Base-by-base conservation (phyloP, 2,329 filamentous ascomycete genomes). In the Ceratocystis papillata region DNA sequence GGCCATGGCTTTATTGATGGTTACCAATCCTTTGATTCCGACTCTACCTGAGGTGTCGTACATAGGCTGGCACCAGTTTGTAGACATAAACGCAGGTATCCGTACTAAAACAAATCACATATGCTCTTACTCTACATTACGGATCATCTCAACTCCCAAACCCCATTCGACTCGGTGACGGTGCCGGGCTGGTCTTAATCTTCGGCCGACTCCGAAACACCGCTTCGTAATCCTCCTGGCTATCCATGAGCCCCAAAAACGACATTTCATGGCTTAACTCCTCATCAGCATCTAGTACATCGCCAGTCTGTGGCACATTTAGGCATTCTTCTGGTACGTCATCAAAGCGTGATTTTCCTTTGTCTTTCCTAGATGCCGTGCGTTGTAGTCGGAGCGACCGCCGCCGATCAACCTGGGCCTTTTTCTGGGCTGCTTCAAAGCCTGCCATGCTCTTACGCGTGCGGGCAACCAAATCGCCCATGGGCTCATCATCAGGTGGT, bases 141-240 rank as follows among this genome's bases (percentile, higher is more conserved):
- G 20, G 53, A 33, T 63, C 22, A 60, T 67, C 53, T 62, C 45
- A 63, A 17, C 65, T 57, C 15, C 28, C 61, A 45, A 65, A 67
- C 37, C 61, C 64, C 64, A 62, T 63, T 15, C 66, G 63, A 28
- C 62, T 75, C 1, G 81, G 81, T 65, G 78, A 82, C 7, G 78
- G 77, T 1, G 85, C 73, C 1, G 91, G 90, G 73, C 90, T 96
- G 10, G 83, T 83, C 69, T 87, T 86, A 70, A 96, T 84, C 74
- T 86, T 88, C 0, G 92, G 92, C 69, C 92, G 77, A 69, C 89
- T 92, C 76, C 87, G 89, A 74, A 96, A 96, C 0, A 96, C 87
- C 30, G 87, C 87, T 67, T 88, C 87, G 74, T 90, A 88, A 68
- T 95, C 90, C 70, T 90, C 86, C 65, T 86, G 81, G 17, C 67